Percentiles rank a stretch among this genome's conserved stretches.
phyloP scores from a whole-genome alignment of 192 early-diverging fungal species.

The Hyaloraphidium curvatum region DNA sequence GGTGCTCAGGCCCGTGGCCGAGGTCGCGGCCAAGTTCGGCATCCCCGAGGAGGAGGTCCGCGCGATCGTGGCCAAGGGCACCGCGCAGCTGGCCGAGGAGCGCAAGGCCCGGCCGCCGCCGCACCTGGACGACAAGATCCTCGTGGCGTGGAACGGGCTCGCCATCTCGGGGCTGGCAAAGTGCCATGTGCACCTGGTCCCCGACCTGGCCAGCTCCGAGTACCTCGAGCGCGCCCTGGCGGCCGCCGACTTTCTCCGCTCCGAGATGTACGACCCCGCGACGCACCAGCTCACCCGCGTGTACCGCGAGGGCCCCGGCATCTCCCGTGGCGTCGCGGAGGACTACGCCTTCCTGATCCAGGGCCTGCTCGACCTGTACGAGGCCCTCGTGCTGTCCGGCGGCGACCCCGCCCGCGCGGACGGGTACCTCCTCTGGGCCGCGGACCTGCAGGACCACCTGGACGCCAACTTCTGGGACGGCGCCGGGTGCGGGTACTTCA shows the following conservation, averaged over 20 bases:
- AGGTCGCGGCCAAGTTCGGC: conserved; percentile 12
- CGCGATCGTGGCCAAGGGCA: conserved; percentile 12
- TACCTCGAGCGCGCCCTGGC: conserved; percentile 19
- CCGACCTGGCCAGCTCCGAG: conserved; percentile 12
- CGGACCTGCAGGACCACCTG: conserved; percentile 31
- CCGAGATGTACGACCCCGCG: conserved; percentile 19
- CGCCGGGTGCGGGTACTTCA: conserved; percentile 25
- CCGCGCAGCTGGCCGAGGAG: conserved; percentile 19
- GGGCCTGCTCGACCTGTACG: conserved; percentile 35
- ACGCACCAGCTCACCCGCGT: conserved; percentile 19
- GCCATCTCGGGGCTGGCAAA: conserved; percentile 29
- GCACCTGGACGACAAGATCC: conserved; percentile 39
- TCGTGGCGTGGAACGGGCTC: conserved; percentile 42
- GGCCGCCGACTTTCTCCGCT: conserved; percentile 25
- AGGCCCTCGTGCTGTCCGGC: too few relatives aligned
- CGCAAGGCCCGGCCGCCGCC: conserved; percentile 28
- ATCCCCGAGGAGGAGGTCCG: conserved; percentile 10
- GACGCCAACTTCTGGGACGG: conserved; percentile 35
- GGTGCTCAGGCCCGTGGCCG: neutral
- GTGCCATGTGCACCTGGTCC: conserved; percentile 6
- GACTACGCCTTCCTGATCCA: conserved; percentile 37
- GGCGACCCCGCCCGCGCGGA: conserved; percentile 18
- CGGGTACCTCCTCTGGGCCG: conserved; percentile 43
- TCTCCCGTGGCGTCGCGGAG: conserved; percentile 31
- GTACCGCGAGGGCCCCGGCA: conserved; percentile 23